A percentile compares a stretch with the other conserved stretches of the same genome.
Conservation (phyloP, 2,329 filamentous ascomycete genomes). For the Colletotrichum sp. region DNA sequence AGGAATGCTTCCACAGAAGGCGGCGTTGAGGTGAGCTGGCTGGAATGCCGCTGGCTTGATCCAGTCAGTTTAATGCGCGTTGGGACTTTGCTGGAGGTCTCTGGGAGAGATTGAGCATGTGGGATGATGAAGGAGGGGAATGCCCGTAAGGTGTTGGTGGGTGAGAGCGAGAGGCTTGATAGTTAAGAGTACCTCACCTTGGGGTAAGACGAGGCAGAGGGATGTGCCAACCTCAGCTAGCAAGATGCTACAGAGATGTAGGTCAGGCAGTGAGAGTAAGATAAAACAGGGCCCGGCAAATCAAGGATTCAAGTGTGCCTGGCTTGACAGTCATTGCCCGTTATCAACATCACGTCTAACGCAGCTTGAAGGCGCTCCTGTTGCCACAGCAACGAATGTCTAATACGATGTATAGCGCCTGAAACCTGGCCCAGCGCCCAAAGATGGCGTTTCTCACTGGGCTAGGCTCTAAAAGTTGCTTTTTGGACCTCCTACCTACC, state of each 20-base stretch:
- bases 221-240: background rate
- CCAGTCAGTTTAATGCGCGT: background rate
- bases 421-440: background rate
- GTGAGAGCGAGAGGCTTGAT: background rate
- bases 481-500: background rate
- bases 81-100: background rate
- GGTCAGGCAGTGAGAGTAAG: background rate
- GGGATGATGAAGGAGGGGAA: conserved; percentile 1
- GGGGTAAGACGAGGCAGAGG: background rate
- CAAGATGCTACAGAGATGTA: background rate
- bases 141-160: background rate
- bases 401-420: background rate
- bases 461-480: background rate
- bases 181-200: background rate
- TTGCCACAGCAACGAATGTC: background rate
- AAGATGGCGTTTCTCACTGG: background rate
- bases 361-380: background rate
- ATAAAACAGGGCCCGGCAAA: background rate
- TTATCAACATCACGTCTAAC: background rate
- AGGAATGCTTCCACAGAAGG: background rate
- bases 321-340: background rate
- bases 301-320: background rate
- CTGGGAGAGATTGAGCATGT: background rate
- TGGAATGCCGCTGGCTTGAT: conserved; percentile 1
- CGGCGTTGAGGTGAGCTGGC: background rate